Evolutionary conservation across 805 yeast genomes (phyloP).

Genomic region (Priceomyces medius): DNA sequence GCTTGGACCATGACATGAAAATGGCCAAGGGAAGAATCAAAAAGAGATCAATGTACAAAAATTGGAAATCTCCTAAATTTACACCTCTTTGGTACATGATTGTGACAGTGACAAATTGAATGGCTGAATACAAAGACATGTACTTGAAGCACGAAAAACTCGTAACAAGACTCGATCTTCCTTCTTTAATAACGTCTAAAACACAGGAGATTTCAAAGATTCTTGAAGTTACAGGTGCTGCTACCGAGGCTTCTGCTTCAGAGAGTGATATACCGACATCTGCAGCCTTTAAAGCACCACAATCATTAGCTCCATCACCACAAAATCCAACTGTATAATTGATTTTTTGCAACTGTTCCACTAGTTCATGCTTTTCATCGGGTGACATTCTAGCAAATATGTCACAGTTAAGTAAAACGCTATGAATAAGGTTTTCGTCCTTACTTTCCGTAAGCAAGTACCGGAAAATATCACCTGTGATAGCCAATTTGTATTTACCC

Average conservation of each 20-base stretch:
- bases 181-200: slow-evolving; percentile 86
- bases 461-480: slow-evolving; percentile 91
- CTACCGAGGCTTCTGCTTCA: slow-evolving; percentile 98
- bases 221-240: slow-evolving; percentile 96
- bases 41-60: slow-evolving; percentile 86
- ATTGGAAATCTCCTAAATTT: slow-evolving; percentile 95
- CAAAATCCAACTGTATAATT: slow-evolving; percentile 96
- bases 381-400: slow-evolving; percentile 98
- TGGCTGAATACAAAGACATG: slow-evolving; percentile 96
- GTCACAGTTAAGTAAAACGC: slow-evolving; percentile 66
- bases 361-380: slow-evolving; percentile 95
- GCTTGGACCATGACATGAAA: slow-evolving; percentile 96
- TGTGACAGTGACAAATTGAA: slow-evolving; percentile 87
- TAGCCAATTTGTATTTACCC: slow-evolving; percentile 63
- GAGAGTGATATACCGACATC: slow-evolving; percentile 95
- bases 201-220: slow-evolving; percentile 91
- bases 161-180: slow-evolving; percentile 91
- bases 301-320: slow-evolving; percentile 99
- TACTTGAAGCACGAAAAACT: slow-evolving; percentile 96
- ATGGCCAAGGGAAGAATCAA: slow-evolving; percentile 92
- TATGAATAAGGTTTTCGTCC: slow-evolving; percentile 39
- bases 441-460: slow-evolving; percentile 61
- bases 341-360: slow-evolving; percentile 75
- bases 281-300: slow-evolving; percentile 97
- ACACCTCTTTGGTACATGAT: slow-evolving; percentile 85